A percentile compares a stretch with the other conserved stretches of the same genome.
Conservation (phyloP, 495 filamentous ascomycete species). For the Podospora pseudoanserina region DNA sequence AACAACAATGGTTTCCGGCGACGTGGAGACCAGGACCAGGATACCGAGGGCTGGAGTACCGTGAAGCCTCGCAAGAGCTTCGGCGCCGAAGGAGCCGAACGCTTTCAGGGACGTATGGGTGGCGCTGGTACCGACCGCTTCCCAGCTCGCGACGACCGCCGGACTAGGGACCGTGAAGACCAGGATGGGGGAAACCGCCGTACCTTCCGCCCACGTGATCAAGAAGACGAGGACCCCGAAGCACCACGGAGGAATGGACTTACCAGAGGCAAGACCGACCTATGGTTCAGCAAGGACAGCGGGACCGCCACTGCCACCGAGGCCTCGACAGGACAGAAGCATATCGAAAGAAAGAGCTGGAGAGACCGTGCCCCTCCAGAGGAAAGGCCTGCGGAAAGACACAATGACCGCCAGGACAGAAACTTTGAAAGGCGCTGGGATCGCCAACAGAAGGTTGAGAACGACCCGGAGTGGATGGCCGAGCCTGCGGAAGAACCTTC, state of each 20-base stretch:
- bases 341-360: conserved; percentile 61
- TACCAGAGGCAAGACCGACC: conserved; percentile 42
- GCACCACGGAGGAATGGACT: conserved; percentile 54
- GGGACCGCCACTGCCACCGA: conserved; percentile 39
- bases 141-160: conserved; percentile 36
- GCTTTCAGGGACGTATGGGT: conserved; percentile 55
- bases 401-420: conserved; percentile 43
- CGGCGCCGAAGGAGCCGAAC: conserved; percentile 58
- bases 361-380: conserved; percentile 60
- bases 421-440: conserved; percentile 52
- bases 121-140: conserved; percentile 32
- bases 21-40: conserved; percentile 52
- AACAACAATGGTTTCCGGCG: conserved; percentile 43
- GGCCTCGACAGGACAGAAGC: conserved; percentile 49
- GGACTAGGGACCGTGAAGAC: conserved; percentile 44
- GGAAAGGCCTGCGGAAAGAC: conserved; percentile 38
- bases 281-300: conserved; percentile 37
- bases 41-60: conserved; percentile 56
- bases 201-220: conserved; percentile 43
- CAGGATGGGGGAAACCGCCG: conserved; percentile 54
- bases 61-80: conserved; percentile 64
- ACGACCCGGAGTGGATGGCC: conserved; percentile 85
- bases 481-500: conserved; percentile 66
- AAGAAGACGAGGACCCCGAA: conserved; percentile 52
- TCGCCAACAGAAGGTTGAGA: conserved; percentile 61